Evolutionary conservation across 495 filamentous ascomycete genomes (phyloP).

Genomic region (Penicillium desertorum): DNA sequence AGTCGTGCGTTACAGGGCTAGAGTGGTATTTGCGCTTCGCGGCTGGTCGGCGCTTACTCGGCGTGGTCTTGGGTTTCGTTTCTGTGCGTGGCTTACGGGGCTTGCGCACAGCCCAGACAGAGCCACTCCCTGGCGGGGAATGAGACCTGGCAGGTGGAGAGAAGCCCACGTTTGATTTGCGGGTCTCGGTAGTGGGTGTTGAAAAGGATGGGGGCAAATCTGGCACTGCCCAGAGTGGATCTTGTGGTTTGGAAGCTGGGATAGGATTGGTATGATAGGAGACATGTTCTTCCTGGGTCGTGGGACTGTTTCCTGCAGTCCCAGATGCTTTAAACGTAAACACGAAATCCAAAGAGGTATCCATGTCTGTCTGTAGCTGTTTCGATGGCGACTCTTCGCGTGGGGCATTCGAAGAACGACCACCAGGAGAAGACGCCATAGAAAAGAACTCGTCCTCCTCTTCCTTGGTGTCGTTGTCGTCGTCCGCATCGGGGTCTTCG

Average conservation of each 20-base stretch:
- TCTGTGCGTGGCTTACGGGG: conserved; percentile 27
- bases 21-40: conserved; percentile 35
- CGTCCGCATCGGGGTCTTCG: conserved; percentile 11
- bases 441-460: conserved; percentile 13
- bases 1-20: conserved; percentile 43
- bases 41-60: conserved; percentile 23
- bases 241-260: conserved; percentile 11
- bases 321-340: conserved; percentile 14
- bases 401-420: neutral
- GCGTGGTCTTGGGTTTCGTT: conserved; percentile 24
- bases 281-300: neutral
- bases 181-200: conserved; percentile 34
- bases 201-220: conserved; percentile 37
- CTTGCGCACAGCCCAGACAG: conserved; percentile 40
- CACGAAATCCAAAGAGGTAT: conserved; percentile 28
- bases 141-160: conserved; percentile 21
- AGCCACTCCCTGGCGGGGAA: conserved; percentile 42
- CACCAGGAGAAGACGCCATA: neutral
- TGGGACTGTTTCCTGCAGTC: conserved; percentile 4
- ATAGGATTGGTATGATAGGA: conserved; percentile 2
- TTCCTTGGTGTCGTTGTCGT: neutral
- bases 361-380: conserved; percentile 21
- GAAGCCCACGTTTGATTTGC: conserved; percentile 16
- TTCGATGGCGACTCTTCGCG: neutral
- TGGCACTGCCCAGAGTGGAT: conserved; percentile 42